phyloP scores from a whole-genome alignment of 805 yeast species.

The Pichia pseudocactophila region DNA sequence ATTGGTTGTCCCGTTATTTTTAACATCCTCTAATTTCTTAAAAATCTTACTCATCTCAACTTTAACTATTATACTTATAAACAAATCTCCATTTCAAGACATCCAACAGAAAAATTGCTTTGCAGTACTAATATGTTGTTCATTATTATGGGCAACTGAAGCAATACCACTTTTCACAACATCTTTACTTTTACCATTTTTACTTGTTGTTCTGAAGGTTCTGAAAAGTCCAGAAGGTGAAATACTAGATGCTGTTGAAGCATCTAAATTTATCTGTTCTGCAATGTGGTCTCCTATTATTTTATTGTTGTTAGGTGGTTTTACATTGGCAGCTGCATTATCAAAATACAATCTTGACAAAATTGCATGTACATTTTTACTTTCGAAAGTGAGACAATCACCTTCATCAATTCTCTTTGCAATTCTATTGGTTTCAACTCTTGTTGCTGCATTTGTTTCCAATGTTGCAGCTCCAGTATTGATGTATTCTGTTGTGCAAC shows the following conservation, averaged over 20 bases:
- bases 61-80: conserved; percentile 41
- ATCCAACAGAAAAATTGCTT: conserved; percentile 68
- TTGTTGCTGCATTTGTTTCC: conserved; percentile 91
- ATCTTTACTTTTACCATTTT: conserved; percentile 70
- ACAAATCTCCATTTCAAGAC: conserved; percentile 51
- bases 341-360: conserved; percentile 88
- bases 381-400: conserved; percentile 77
- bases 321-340: conserved; percentile 88
- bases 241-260: conserved; percentile 53
- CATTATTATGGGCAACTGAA: conserved; percentile 93
- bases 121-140: conserved; percentile 73
- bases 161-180: conserved; percentile 89
- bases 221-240: conserved; percentile 46
- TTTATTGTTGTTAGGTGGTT: conserved; percentile 85
- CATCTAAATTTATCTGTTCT: conserved; percentile 70
- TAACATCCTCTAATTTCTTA: conserved; percentile 31
- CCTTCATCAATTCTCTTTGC: conserved; percentile 71
- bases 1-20: conserved; percentile 26
- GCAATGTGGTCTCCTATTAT: conserved; percentile 96
- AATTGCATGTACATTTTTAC: conserved; percentile 69
- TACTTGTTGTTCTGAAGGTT: conserved; percentile 66
- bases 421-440: conserved; percentile 78
- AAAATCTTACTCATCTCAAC: conserved; percentile 40
- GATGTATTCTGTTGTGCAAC: conserved; percentile 85
- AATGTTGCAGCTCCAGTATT: conserved; percentile 97